Base-by-base conservation (phyloP, 2,329 filamentous ascomycete species). In the Fonsecaea erecta region DNA sequence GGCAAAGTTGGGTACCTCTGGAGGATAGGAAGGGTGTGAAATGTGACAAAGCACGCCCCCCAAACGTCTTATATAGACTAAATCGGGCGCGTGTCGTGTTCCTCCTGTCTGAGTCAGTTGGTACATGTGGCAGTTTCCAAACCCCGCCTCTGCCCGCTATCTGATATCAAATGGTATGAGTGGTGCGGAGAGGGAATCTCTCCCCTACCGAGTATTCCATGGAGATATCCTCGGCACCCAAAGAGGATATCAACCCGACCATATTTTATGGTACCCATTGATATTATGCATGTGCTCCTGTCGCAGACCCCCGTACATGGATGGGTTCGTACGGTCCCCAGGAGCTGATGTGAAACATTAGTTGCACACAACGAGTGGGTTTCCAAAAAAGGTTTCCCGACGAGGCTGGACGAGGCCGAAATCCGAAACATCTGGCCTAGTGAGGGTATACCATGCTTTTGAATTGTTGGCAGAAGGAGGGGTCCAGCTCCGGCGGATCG, bases 371-470 rank as follows among this genome's bases (percentile, higher is more conserved):
- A 2, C 9, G 11, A 48, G 43, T 3, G 43, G n/a, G 18, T 48
- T 30, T 26, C 57, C 57, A 18, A 60, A 52, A 60, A 35, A 18
- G 57, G 57, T n/a, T 37, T 60, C 18, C 57, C 26, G 24, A 52
- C 28, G 9, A 52, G 30, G n/a, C 30, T 26, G 43, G 43, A 46
- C 43, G n/a, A n/a, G n/a, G n/a, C n/a, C n/a, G n/a, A n/a, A n/a
- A n/a, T n/a, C n/a, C n/a, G 4, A 52, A 32, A 24, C 11, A 52
- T 52, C 52, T 48, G 43, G 4, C 28, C 43, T 6, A 12, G 28
- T 26, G 3, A 24, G 12, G 57, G 2, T 11, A 48, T 24, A 18
- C 43, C 43, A 48, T 11, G n/a, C 16, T 24, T 8, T 24, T 48
- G 18, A 24, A 24, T 11, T 1, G 37, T 3, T 5, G 4, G 37